Evolutionary conservation across 257 asterid species (phyloP), one percentile per base, ranked within the genome.

Genomic region (Primulina tabacum): DNA sequence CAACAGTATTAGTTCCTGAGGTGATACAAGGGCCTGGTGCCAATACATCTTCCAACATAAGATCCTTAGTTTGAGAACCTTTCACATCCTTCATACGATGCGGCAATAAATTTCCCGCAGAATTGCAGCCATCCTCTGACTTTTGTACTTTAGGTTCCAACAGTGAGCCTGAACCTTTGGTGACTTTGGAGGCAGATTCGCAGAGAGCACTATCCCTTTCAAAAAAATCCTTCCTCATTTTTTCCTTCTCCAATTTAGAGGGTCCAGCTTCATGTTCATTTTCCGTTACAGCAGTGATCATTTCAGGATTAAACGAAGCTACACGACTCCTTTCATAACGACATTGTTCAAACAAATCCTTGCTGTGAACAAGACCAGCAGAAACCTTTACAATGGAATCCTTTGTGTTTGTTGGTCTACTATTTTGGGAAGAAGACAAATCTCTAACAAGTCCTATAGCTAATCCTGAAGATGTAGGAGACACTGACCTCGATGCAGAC

Each of bases 51-150:
- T 73, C 79, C 64, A 55, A 62, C 8, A 58, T 62, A 40, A 58
- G 18, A 72, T 59, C 70, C 67, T 66, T 74, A 32, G 47, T 64
- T 56, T 55, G 58, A 61, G 79, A 55, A 32, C 71, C 82, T 28
- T 37, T 62, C 5, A 18, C 63, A 68, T 68, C 79, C 30, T 29
- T 58, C 65, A 10, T 17, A 61, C 29, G 53, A 53, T 60, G 75
- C 59, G 34, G 55, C 64, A 68, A 47, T 53, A 62, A 53, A 69
- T 65, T 55, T 67, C 74, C 64, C 17, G 64, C 70, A 70, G 63
- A 29, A 33, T 9, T 81, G 53, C 57, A 71, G 65, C 69, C 73
- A 17, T 59, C 61, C 68, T 77, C 75, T 21, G 80, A 66, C 67
- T 52, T 60, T 8, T 58, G 56, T 16, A 40, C 57, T 65, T 52